Base-by-base conservation (phyloP, 352 stramenopile genomes). In the Phytophthora litchii region DNA sequence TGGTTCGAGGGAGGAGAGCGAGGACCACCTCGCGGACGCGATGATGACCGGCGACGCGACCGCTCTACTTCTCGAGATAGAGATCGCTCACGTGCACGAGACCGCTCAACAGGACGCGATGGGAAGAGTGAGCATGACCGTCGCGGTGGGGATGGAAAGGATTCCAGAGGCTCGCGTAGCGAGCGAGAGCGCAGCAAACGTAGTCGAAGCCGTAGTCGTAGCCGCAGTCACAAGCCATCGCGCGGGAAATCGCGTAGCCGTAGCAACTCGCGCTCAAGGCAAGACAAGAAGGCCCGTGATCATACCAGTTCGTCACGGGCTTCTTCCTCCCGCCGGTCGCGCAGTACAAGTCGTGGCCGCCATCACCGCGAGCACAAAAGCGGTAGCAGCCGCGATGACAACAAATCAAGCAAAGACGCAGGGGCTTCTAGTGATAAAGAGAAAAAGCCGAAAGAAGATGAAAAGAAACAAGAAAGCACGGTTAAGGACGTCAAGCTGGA, bases 401-500 rank as follows among this genome's bases (percentile, higher is more conserved):
- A 27, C 23, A 62, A 62, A 46, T 56, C 51, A 29, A 64, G 58
- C 7, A 70, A 72, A 36, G 55, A 70, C 13, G 53, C 38, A 34
- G 66, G 48, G 44, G 17, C 45, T 59, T 44, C 44, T 55, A 60
- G 44, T 61, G 59, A 69, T 32, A 80, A 80, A 47, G 31, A 59
- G 35, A 67, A 63, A 40, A 63, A 64, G 41, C 44, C 65, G 31
- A 73, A 78, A 57, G 62, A 67, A 60, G 56, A 67, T 38, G 17
- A 60, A 12, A 71, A 69, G 41, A 68, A 79, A 44, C 67, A 72
- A 55, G 57, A 73, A 60, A 78, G 50, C 46, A 83, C 57, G 21
- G 69, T 76, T 29, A 83, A 90, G 48, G 83, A 94, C 29, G 83
- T 91, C 11, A 90, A 92, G 62, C 54, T 87, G 38, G 80, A 94